phyloP scores from a whole-genome alignment of 805 yeast genomes.

The Ogataea methanolica region DNA sequence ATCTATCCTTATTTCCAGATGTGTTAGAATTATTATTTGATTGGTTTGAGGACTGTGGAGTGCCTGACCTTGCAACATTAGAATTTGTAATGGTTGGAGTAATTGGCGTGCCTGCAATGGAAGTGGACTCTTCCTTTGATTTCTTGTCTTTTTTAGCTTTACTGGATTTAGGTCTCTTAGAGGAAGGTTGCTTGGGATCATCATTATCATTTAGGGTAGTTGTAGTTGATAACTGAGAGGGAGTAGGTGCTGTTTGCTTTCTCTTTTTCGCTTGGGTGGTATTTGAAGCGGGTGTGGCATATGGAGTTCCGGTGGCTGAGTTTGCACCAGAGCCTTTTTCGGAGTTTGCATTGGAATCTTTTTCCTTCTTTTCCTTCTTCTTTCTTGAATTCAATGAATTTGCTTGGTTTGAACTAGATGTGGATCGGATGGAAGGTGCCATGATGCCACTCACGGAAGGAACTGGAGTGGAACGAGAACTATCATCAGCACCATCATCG shows the following conservation, averaged over 20 bases:
- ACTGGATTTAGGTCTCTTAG: constrained; percentile 11
- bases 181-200: not conserved
- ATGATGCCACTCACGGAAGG: constrained; percentile 10
- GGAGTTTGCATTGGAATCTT: constrained; percentile 2
- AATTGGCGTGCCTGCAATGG: constrained; percentile 5
- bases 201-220: not conserved
- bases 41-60: not conserved
- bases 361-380: constrained; percentile 13
- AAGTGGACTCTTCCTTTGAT: constrained; percentile 6
- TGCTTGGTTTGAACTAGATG: not conserved
- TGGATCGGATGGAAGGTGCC: constrained; percentile 2
- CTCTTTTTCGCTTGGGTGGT: not conserved
- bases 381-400: constrained; percentile 4
- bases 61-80: not conserved
- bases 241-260: not conserved
- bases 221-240: not conserved
- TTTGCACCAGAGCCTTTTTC: not conserved
- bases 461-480: constrained; percentile 16
- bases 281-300: not conserved
- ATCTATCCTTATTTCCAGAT: constrained; percentile 4
- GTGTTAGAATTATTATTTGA: not conserved
- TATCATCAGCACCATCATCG: constrained; percentile 22
- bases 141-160: constrained; percentile 18
- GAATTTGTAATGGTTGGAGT: not conserved
- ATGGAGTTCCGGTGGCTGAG: not conserved